These are phyloP conservation scores for Luzula sylvatica DNA, from an alignment of 176 grass and related monocot genomes.

Conservation along the genomic window DNA sequence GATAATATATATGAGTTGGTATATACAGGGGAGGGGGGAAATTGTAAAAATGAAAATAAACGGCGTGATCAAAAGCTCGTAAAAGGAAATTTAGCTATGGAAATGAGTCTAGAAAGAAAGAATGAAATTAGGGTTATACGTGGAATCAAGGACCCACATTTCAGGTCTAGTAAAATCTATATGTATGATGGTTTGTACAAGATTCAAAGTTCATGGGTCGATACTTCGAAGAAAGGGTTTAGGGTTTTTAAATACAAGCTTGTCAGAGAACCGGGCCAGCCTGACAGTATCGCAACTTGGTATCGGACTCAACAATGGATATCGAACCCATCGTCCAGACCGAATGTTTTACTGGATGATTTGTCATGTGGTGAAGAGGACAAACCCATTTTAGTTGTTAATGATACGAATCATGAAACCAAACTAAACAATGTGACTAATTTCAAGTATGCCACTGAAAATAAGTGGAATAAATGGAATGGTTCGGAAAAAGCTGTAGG, in stretches of 20 bases:
- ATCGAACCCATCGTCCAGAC: slow-evolving; percentile 46
- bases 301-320: slow-evolving; percentile 43
- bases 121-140: slow-evolving; percentile 70
- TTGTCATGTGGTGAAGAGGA: slow-evolving; percentile 47
- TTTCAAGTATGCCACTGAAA: slow-evolving; percentile 42
- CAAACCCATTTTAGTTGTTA: slow-evolving; percentile 46
- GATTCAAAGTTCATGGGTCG: slow-evolving; percentile 54
- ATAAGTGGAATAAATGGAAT: slow-evolving; percentile 28
- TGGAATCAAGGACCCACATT: slow-evolving; percentile 46
- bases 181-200: slow-evolving; percentile 81
- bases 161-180: slow-evolving; percentile 39
- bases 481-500: slow-evolving; percentile 31
- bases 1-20: slow-evolving; percentile 47
- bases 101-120: slow-evolving; percentile 52
- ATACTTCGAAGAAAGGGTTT: slow-evolving; percentile 39
- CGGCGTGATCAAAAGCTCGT: slow-evolving; percentile 62
- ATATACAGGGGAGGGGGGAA: slow-evolving; percentile 69
- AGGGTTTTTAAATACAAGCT: slow-evolving; percentile 66
- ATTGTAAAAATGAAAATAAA: slow-evolving; percentile 38
- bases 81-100: slow-evolving; percentile 68
- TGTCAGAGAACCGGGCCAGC: slow-evolving; percentile 18
- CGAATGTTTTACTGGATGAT: slow-evolving; percentile 36
- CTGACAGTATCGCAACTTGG: slow-evolving; percentile 21
- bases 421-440: slow-evolving; percentile 24
- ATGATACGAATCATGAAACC: slow-evolving; percentile 59